These are phyloP conservation scores for Aspergillus candidus DNA, from an alignment of 2,329 filamentous ascomycete species.

Conservation along the genomic window DNA sequence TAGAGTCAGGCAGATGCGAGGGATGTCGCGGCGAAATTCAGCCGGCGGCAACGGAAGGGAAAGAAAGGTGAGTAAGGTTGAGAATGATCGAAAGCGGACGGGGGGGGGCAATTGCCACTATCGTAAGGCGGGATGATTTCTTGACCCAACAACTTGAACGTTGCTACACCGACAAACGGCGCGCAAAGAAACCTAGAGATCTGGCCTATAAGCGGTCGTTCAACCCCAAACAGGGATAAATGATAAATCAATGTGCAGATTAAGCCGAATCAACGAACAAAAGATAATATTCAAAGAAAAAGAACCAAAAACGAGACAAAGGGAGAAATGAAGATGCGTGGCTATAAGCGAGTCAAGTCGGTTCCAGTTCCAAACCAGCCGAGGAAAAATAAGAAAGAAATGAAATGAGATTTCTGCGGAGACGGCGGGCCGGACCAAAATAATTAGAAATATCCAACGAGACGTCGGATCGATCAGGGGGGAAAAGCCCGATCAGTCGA, in stretches of 20 bases:
- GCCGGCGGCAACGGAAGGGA: constrained; percentile 3
- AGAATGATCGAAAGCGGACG: constrained; percentile 14
- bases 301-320: constrained; percentile 1
- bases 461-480: background rate
- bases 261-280: too few relatives aligned
- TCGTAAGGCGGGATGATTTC: constrained; percentile 14
- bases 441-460: background rate
- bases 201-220: constrained; percentile 12
- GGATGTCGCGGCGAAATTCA: constrained; percentile 6
- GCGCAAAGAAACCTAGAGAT: constrained; percentile 12
- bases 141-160: constrained; percentile 8
- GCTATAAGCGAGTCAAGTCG: constrained; percentile 15
- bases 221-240: background rate
- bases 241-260: background rate
- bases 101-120: constrained; percentile 15
- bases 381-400: constrained; percentile 4
- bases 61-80: constrained; percentile 9
- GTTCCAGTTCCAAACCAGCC: background rate
- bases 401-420: constrained; percentile 11
- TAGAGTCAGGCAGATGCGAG: constrained; percentile 5
- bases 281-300: background rate
- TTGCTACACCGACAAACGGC: constrained; percentile 11
- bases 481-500: background rate
- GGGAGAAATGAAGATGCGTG: constrained; percentile 11
- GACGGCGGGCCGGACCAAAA: constrained; percentile 13